Conservation (phyloP, 139 green algal species). For the Marvania coccoides region DNA sequence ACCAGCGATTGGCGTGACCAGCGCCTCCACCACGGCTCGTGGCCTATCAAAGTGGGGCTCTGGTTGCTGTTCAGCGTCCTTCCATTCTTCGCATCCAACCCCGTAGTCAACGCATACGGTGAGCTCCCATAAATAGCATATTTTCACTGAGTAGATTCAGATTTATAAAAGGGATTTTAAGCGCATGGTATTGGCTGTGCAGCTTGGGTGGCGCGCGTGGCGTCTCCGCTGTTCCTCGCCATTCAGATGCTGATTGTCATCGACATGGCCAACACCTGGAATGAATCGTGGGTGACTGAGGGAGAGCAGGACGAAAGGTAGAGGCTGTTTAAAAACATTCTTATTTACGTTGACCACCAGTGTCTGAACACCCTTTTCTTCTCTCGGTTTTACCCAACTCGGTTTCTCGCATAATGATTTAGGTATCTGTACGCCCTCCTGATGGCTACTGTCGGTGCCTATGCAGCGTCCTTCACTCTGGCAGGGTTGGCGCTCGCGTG, state of each 20-base stretch:
- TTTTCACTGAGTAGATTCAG: too few species aligned
- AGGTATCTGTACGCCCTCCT: constrained; percentile 80
- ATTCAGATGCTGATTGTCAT: constrained; percentile 95
- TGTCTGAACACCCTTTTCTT: not conserved
- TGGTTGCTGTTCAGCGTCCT: constrained; percentile 74
- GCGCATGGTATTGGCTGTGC: constrained; percentile 6
- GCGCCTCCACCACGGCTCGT: constrained; percentile 81
- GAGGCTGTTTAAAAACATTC: too few species aligned
- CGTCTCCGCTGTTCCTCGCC: constrained; percentile 82
- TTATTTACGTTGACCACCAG: not conserved
- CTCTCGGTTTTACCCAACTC: too few species aligned
- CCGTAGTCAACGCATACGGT: constrained; percentile 68
- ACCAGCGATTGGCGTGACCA: constrained; percentile 71
- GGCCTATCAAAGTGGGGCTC: constrained; percentile 73
- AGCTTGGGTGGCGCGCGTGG: constrained; percentile 75
- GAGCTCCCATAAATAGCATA: constrained; percentile 2
- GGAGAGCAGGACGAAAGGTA: constrained; percentile 74
- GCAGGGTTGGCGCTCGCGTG: constrained; percentile 72
- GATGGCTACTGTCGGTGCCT: constrained; percentile 60
- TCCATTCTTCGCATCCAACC: constrained; percentile 79
- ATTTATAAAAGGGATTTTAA: too few species aligned
- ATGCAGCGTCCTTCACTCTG: constrained; percentile 45
- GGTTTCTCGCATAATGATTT: too few species aligned
- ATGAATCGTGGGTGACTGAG: constrained; percentile 82
- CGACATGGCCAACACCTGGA: constrained; percentile 86